A percentile compares a stretch with the other conserved stretches of the same genome.
Evolutionary conservation across 225 moss, liverwort and hornwort species (phyloP).

Genomic region (Takakia lepidozioides): DNA sequence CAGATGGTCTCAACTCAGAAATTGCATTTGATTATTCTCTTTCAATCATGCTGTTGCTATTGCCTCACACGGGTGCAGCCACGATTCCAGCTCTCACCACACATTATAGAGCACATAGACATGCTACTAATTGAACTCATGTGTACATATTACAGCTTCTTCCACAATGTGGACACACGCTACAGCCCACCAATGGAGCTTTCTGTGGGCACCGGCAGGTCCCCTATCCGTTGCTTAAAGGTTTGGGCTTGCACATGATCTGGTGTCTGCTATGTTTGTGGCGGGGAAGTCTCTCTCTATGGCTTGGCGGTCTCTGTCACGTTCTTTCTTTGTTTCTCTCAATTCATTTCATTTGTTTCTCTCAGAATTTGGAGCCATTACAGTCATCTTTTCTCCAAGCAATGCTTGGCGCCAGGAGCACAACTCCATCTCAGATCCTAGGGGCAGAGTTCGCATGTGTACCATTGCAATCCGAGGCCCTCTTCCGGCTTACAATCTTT

Average conservation of each 20-base stretch:
- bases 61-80: conserved; percentile 1
- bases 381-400: too few relatives aligned
- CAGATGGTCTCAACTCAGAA: not conserved
- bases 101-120: not conserved
- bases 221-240: conserved; percentile 67
- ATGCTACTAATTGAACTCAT: not conserved
- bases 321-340: too few relatives aligned
- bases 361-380: too few relatives aligned
- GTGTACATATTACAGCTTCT: conserved; percentile 54
- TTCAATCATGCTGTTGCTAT: not conserved
- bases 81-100: not conserved
- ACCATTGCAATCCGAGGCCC: too few relatives aligned
- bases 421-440: too few relatives aligned
- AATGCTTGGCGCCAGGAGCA: too few relatives aligned
- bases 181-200: conserved; percentile 56
- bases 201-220: conserved; percentile 29
- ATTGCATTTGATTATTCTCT: not conserved
- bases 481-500: too few relatives aligned
- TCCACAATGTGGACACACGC: conserved; percentile 78
- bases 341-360: too few relatives aligned
- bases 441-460: too few relatives aligned
- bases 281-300: too few relatives aligned
- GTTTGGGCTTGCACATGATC: conserved; percentile 26
- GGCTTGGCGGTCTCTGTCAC: too few relatives aligned
- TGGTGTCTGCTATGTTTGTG: too few relatives aligned